Base-by-base conservation (phyloP, 116 monocot genomes). In the Cymodocea nodosa region DNA sequence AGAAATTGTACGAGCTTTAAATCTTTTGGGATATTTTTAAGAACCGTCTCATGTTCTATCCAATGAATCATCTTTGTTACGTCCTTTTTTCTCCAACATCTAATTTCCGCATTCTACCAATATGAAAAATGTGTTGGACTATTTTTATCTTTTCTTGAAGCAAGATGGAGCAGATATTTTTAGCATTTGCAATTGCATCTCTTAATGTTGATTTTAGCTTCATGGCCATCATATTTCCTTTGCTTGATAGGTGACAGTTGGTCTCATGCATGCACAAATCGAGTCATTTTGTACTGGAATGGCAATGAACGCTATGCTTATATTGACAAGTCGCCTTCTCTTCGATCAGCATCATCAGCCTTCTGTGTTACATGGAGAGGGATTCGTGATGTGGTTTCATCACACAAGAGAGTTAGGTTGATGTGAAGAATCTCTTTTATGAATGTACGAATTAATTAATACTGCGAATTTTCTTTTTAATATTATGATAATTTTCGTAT, bases 211-310 rank as follows among this genome's bases (percentile, higher is more conserved):
- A 59, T 30, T 70, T 70, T 59, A 59, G 23, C 22, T 4, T 51
- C 1, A 54, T 17, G 44, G 6, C 44, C 44, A 4, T 37, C 37
- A 44, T 54, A 16, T 16, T n/a, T 16, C 6, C 5, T 54, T 12
- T 20, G 5, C 20, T 54, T 54, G 17, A 34, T 80, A 95, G 94
- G 94, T 57, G 94, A 90, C 58, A 90, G 85, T 53, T 95, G 94
- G 94, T 87, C 90, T 17, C 94, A 95, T 70, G 73, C 90, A 40
- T 87, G 87, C 76, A 94, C 94, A 39, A 94, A 86, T 68, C 81
- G 94, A n/a, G 23, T 97, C 3, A 88, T 97, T 68, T 36, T 97
- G 36, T 85, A 91, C 60, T 97, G 91, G 97, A 80, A 91, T 60
- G 83, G 81, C 16, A 73, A 88, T 39, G 97, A 90, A 39, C 77